Percentiles rank a stretch among this genome's conserved stretches.
Evolutionary conservation across 257 asterid genomes (phyloP).

Genomic region (Scutellaria galericulata): DNA sequence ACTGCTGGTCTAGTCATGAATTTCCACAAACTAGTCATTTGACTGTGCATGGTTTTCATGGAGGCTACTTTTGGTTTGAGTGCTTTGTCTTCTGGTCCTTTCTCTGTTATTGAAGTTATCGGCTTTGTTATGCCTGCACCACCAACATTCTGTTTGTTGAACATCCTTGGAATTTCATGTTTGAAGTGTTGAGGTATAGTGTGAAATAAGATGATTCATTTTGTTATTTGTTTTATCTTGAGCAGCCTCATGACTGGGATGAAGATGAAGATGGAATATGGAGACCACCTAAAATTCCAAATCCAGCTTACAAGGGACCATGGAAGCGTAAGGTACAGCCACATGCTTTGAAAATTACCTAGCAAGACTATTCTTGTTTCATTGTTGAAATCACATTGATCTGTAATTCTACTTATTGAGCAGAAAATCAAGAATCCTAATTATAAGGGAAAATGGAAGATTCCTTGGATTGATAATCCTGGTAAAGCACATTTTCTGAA

Average conservation of each 20-base stretch:
- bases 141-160: neutral
- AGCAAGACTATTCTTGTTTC: constrained; percentile 18
- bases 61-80: neutral
- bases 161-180: neutral
- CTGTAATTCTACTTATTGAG: constrained; percentile 18
- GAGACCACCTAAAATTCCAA: constrained; percentile 78
- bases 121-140: neutral
- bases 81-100: neutral
- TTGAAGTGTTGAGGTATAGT: constrained; percentile 1
- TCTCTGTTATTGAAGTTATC: neutral
- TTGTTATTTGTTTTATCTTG: constrained; percentile 33
- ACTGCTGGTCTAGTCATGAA: constrained; percentile 1
- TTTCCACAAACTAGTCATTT: neutral
- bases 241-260: constrained; percentile 93
- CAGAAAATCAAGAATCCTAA: constrained; percentile 93
- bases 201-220: constrained; percentile 6
- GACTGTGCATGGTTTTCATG: neutral
- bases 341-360: constrained; percentile 9
- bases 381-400: constrained; percentile 22
- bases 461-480: constrained; percentile 93
- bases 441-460: constrained; percentile 95
- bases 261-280: constrained; percentile 95
- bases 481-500: constrained; percentile 45
- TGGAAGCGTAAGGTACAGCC: constrained; percentile 70
- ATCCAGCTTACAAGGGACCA: constrained; percentile 82